Percentiles rank a stretch among this genome's conserved stretches.
Conservation (phyloP, 176 grass and related monocot species). For the Otatea glauca region DNA sequence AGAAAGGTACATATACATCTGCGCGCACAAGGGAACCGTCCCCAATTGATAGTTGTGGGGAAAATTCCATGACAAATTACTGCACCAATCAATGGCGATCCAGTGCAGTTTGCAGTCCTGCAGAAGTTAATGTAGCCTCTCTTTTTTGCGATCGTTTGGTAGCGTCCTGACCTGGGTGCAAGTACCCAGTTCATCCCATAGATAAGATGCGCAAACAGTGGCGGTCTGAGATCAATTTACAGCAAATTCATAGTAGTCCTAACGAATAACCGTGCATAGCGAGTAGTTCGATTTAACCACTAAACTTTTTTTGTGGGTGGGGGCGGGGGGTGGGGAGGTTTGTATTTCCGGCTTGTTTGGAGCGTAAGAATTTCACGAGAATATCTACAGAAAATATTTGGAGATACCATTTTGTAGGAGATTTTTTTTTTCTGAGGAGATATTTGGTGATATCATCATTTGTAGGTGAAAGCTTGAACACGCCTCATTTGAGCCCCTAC, state of each 20-base stretch:
- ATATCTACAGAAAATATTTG: too few species aligned
- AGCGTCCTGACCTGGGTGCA: not conserved
- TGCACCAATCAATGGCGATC: not conserved
- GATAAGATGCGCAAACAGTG: not conserved
- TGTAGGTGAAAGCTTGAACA: slow-evolving; percentile 64
- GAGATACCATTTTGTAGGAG: not conserved
- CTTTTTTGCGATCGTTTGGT: not conserved
- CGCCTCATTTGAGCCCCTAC: slow-evolving; percentile 59
- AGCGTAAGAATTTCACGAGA: too few species aligned
- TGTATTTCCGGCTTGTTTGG: too few species aligned
- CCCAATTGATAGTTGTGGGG: slow-evolving; percentile 9
- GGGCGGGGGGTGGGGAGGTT: too few species aligned
- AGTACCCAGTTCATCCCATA: not conserved
- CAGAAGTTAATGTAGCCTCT: not conserved
- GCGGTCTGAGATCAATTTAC: not conserved
- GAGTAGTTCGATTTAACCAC: too few species aligned
- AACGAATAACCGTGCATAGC: too few species aligned
- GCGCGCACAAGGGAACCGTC: not conserved
- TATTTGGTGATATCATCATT: not conserved
- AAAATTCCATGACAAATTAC: not conserved
- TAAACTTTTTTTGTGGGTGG: too few species aligned
- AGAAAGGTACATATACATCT: not conserved
- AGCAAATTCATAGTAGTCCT: not conserved
- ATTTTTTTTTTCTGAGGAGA: not conserved
- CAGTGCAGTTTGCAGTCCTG: not conserved